These are phyloP conservation scores for Globisporangium megalacanthum DNA, from an alignment of 352 stramenopile genomes.

Conservation along the genomic window DNA sequence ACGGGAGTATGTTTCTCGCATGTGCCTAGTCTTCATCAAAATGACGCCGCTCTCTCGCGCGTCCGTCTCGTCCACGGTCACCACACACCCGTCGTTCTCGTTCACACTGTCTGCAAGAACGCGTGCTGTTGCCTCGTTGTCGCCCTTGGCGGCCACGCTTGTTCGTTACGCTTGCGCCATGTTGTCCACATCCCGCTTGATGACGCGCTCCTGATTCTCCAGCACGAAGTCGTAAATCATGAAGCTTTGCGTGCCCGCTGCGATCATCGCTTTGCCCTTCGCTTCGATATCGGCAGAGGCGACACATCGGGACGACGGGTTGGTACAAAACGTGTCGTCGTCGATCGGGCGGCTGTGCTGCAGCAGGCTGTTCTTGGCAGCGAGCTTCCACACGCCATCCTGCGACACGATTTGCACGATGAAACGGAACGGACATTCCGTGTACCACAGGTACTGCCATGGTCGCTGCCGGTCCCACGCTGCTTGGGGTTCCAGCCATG, in stretches of 20 bases:
- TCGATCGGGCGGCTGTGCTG: neutral
- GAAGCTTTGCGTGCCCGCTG: too few relatives aligned
- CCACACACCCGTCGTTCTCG: neutral
- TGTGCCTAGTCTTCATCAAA: conserved; percentile 5
- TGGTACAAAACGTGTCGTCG: too few relatives aligned
- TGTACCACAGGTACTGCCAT: neutral
- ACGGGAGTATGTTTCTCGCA: conserved; percentile 12
- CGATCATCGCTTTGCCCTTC: too few relatives aligned
- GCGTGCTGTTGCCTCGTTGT: too few relatives aligned
- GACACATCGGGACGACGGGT: too few relatives aligned
- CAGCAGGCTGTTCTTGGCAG: neutral
- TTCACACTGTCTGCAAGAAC: neutral
- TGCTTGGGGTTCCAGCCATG: neutral
- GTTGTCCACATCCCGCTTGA: too few relatives aligned
- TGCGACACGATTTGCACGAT: neutral
- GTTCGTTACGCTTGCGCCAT: too few relatives aligned
- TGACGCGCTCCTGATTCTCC: too few relatives aligned
- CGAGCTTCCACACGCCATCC: neutral
- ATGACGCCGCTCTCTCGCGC: conserved; percentile 11
- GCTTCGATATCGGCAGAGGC: too few relatives aligned
- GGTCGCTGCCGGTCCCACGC: neutral
- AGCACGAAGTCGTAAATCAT: too few relatives aligned
- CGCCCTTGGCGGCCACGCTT: too few relatives aligned
- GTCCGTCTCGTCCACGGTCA: conserved; percentile 8
- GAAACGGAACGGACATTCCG: neutral